phyloP scores from a whole-genome alignment of 108 stramenopile species.

The Skeletonema menzelii region DNA sequence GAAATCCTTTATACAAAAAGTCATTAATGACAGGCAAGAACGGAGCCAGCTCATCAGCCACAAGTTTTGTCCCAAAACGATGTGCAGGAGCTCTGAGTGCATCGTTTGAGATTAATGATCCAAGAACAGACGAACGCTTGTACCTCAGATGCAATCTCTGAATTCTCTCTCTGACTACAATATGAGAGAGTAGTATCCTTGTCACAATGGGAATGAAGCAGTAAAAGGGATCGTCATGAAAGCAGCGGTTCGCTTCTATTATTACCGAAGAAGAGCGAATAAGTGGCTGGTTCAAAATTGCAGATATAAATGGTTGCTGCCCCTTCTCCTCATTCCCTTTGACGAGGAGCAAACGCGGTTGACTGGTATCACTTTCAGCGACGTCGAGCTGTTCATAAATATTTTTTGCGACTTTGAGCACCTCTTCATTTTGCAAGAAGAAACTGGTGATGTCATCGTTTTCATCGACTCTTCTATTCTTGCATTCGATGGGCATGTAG shows the following conservation, averaged over 20 bases:
- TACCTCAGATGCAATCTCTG: constrained; percentile 3
- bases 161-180: constrained; percentile 10
- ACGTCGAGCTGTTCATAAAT: neutral
- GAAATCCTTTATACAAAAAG: constrained; percentile 27
- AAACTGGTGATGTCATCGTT: constrained; percentile 7
- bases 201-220: constrained; percentile 30
- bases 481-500: constrained; percentile 10
- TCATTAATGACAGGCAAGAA: constrained; percentile 26
- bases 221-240: constrained; percentile 30
- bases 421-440: constrained; percentile 15
- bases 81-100: constrained; percentile 9
- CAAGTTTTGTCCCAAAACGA: constrained; percentile 1
- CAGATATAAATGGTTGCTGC: constrained; percentile 12
- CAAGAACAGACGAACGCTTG: constrained; percentile 21
- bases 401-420: constrained; percentile 1
- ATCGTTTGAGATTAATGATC: constrained; percentile 19
- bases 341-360: constrained; percentile 8
- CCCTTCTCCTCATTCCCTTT: constrained; percentile 8
- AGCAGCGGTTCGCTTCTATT: constrained; percentile 22
- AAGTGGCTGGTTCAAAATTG: constrained; percentile 10
- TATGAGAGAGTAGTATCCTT: constrained; percentile 16
- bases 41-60: constrained; percentile 5
- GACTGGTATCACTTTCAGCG: neutral
- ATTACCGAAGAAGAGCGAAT: constrained; percentile 5
- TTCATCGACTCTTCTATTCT: neutral